A percentile compares a stretch with the other conserved stretches of the same genome.
Evolutionary conservation across 1,139 yeast species (phyloP).

Genomic region (Kodamaea sp.): DNA sequence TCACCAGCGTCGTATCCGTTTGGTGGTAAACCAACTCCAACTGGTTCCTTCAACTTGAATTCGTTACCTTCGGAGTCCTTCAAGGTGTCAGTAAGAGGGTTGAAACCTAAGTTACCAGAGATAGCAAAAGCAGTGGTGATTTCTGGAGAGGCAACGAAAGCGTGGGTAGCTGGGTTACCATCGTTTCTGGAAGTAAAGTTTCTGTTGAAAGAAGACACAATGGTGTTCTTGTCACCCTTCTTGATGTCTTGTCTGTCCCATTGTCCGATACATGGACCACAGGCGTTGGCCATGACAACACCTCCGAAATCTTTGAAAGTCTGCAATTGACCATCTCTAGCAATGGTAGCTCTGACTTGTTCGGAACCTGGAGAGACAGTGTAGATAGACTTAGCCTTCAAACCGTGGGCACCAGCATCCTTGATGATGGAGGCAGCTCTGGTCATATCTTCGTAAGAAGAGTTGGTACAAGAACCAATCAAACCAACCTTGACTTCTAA

Average conservation of each 20-base stretch:
- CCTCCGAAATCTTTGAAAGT: slow-evolving; percentile 87
- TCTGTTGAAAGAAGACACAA: slow-evolving; percentile 98
- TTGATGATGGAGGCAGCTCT: slow-evolving; percentile 85
- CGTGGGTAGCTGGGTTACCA: slow-evolving; percentile 98
- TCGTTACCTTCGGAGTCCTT: slow-evolving; percentile 94
- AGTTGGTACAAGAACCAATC: slow-evolving; percentile 97
- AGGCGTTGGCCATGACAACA: slow-evolving; percentile 89
- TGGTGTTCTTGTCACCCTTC: slow-evolving; percentile 98
- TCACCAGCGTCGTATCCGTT: slow-evolving; percentile 93
- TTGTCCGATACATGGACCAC: slow-evolving; percentile 99
- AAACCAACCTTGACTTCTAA: slow-evolving; percentile 79
- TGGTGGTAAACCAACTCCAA: slow-evolving; percentile 90
- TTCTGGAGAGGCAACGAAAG: slow-evolving; percentile 98
- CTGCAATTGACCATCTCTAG: slow-evolving; percentile 85
- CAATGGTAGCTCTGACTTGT: slow-evolving; percentile 95
- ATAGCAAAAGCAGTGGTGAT: slow-evolving; percentile 94
- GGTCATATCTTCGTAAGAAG: slow-evolving; percentile 97
- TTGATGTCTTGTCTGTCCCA: slow-evolving; percentile 98
- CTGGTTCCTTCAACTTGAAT: slow-evolving; percentile 88
- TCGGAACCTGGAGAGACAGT: slow-evolving; percentile 99
- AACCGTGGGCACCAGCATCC: slow-evolving; percentile 83
- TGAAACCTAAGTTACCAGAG: slow-evolving; percentile 97
- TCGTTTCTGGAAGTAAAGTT: slow-evolving; percentile 98
- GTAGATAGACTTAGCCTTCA: slow-evolving; percentile 89
- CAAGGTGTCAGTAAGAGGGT: slow-evolving; percentile 94